Percentiles rank a stretch among this genome's conserved stretches.
phyloP scores from a whole-genome alignment of 805 yeast species.

The Priceomyces haplophilus region DNA sequence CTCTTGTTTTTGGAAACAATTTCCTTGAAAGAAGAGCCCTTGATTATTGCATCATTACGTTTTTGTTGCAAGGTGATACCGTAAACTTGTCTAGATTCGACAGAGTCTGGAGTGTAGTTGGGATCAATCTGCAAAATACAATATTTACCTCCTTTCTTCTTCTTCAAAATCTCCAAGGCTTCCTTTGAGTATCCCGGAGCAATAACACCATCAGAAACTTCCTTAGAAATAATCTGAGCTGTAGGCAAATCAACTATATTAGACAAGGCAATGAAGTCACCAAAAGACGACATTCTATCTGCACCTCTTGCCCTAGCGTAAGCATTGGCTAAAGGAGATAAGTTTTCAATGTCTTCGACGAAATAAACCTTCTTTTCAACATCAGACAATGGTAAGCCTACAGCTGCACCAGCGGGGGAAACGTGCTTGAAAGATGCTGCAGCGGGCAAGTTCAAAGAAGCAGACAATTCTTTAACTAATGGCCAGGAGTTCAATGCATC shows the following conservation, averaged over 20 bases:
- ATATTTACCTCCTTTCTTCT: slow-evolving; percentile 97
- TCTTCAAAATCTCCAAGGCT: slow-evolving; percentile 82
- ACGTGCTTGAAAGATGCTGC: slow-evolving; percentile 99
- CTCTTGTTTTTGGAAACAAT: slow-evolving; percentile 83
- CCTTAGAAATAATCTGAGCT: slow-evolving; percentile 94
- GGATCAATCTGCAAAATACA: slow-evolving; percentile 96
- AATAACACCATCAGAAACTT: slow-evolving; percentile 97
- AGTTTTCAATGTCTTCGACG: slow-evolving; percentile 89
- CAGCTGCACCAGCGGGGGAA: slow-evolving; percentile 98
- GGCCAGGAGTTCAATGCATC: slow-evolving; percentile 99
- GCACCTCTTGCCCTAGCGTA: slow-evolving; percentile 99
- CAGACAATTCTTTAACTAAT: slow-evolving; percentile 91
- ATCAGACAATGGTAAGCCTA: slow-evolving; percentile 88
- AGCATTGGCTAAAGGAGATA: slow-evolving; percentile 95
- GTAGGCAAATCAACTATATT: slow-evolving; percentile 95
- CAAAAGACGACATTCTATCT: slow-evolving; percentile 98
- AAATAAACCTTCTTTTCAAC: slow-evolving; percentile 93
- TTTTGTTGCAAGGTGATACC: slow-evolving; percentile 95
- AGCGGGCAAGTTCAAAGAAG: slow-evolving; percentile 92
- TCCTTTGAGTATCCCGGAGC: slow-evolving; percentile 96
- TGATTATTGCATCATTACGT: slow-evolving; percentile 96
- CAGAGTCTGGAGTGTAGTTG: slow-evolving; percentile 73
- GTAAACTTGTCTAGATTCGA: slow-evolving; percentile 92
- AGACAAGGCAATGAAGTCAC: slow-evolving; percentile 96
- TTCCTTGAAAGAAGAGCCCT: slow-evolving; percentile 85